A percentile compares a stretch with the other conserved stretches of the same genome.
phyloP scores from a whole-genome alignment of 495 filamentous ascomycete species.

The Aspergillus cristatus region DNA sequence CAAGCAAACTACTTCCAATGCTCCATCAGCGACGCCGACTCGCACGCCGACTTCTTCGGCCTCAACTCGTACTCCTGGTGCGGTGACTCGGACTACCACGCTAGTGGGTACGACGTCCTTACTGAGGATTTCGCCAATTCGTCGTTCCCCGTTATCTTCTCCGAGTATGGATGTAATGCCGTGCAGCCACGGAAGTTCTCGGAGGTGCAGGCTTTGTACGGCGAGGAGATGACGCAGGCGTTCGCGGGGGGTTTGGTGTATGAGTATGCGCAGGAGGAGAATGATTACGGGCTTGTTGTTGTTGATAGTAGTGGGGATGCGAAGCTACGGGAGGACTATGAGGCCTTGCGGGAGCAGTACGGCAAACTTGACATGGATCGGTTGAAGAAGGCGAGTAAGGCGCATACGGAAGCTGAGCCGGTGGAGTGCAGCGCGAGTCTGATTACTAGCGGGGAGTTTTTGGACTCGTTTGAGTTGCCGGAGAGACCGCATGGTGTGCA shows the following conservation, averaged over 20 bases:
- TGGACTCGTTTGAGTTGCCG: slow-evolving; percentile 69
- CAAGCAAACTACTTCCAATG: slow-evolving; percentile 81
- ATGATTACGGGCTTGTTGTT: slow-evolving; percentile 73
- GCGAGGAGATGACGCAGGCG: slow-evolving; percentile 62
- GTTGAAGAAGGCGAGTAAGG: slow-evolving; percentile 50
- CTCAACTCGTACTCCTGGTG: slow-evolving; percentile 97
- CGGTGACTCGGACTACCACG: slow-evolving; percentile 61
- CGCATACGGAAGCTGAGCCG: slow-evolving; percentile 42
- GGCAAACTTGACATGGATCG: slow-evolving; percentile 58
- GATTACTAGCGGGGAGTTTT: slow-evolving; percentile 54
- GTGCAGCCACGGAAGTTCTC: slow-evolving; percentile 70
- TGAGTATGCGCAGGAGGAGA: slow-evolving; percentile 71
- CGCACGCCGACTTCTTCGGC: slow-evolving; percentile 77
- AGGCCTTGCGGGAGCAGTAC: slow-evolving; percentile 65
- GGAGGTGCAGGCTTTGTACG: slow-evolving; percentile 75
- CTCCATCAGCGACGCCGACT: slow-evolving; percentile 54
- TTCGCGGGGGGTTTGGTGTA: slow-evolving; percentile 88
- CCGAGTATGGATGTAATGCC: slow-evolving; percentile 91
- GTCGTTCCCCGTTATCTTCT: slow-evolving; percentile 87
- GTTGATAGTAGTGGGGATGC: slow-evolving; percentile 57
- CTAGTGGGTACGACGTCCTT: slow-evolving; percentile 62
- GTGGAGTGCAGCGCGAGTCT: slow-evolving; percentile 50
- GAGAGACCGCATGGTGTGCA: slow-evolving; percentile 39
- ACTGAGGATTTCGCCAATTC: slow-evolving; percentile 60
- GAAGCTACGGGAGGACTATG: slow-evolving; percentile 60